Conservation (phyloP, 73 alveolate species). For the Durusdinium trenchii region DNA sequence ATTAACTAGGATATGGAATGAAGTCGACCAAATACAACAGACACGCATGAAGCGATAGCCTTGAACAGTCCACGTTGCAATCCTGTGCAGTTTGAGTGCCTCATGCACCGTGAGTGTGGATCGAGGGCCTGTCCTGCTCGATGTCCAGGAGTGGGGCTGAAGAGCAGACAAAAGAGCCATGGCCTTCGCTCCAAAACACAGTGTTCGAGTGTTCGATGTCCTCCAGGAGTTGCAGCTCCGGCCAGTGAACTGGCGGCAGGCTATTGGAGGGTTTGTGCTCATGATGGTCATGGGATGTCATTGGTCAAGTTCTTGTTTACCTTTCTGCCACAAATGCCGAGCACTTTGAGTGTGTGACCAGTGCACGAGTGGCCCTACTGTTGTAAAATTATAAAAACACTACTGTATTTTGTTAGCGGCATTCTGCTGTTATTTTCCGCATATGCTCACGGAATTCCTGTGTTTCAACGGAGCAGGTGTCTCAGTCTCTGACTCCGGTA, state of each 20-base stretch:
- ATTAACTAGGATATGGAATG: no score
- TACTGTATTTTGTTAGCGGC: background rate
- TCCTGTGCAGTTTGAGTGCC: background rate
- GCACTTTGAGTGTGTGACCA: background rate
- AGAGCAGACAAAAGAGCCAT: no score
- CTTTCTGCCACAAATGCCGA: no score
- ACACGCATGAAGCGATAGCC: background rate
- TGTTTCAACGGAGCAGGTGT: no score
- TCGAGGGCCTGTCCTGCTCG: constrained; percentile 38
- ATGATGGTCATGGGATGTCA: no score
- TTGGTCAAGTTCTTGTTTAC: no score
- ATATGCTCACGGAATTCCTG: no score
- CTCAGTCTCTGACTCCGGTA: no score
- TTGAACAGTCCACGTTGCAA: background rate
- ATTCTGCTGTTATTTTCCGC: no score
- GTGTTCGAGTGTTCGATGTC: no score
- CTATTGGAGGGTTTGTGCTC: no score
- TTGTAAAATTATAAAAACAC: background rate
- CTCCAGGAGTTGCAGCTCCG: constrained; percentile 8
- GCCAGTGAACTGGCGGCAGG: constrained; percentile 12
- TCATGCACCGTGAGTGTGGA: constrained; percentile 45
- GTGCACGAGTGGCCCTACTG: background rate
- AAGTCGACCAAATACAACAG: no score
- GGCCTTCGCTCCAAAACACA: background rate
- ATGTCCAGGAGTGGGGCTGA: constrained; percentile 43